Conservation (phyloP, 208 protist species). For the Willaertia magna region DNA sequence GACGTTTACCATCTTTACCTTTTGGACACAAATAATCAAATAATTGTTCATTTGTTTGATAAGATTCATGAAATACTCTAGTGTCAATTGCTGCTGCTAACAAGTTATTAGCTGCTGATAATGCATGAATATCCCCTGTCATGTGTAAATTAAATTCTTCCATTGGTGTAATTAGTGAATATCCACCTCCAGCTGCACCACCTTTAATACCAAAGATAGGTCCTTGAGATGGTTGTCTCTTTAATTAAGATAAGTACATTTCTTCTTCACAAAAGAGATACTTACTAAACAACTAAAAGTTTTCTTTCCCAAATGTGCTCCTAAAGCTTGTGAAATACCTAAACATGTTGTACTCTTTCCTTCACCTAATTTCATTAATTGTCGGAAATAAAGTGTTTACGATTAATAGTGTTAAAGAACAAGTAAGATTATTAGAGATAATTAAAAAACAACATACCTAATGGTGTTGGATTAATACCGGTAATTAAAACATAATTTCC, state of each 20-base stretch:
- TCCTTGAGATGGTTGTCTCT: constrained; percentile 91
- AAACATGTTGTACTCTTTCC: constrained; percentile 95
- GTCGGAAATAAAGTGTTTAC: constrained; percentile 54
- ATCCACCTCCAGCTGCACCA: constrained; percentile 91
- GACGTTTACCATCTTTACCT: constrained; percentile 28
- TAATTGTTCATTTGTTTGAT: constrained; percentile 70
- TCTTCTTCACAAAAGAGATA: no score
- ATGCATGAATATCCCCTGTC: constrained; percentile 95
- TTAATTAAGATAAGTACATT: no score
- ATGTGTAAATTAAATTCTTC: constrained; percentile 96
- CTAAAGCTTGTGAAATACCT: constrained; percentile 86
- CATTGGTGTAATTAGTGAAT: constrained; percentile 78
- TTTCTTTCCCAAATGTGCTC: constrained; percentile 77
- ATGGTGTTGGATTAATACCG: constrained; percentile 18
- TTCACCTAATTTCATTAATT: constrained; percentile 59
- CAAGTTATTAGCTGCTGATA: constrained; percentile 90
- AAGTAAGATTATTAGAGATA: constrained; percentile 12
- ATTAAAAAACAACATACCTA: not conserved
- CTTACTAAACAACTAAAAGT: constrained; percentile 86
- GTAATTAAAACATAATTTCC: constrained; percentile 18
- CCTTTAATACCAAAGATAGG: constrained; percentile 91
- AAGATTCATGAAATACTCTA: constrained; percentile 86
- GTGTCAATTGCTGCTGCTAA: constrained; percentile 91
- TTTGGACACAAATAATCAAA: constrained; percentile 57
- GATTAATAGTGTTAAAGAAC: not conserved